Evolutionary conservation across 495 filamentous ascomycete species (phyloP).

Genomic region (Schizothecium vesticola): DNA sequence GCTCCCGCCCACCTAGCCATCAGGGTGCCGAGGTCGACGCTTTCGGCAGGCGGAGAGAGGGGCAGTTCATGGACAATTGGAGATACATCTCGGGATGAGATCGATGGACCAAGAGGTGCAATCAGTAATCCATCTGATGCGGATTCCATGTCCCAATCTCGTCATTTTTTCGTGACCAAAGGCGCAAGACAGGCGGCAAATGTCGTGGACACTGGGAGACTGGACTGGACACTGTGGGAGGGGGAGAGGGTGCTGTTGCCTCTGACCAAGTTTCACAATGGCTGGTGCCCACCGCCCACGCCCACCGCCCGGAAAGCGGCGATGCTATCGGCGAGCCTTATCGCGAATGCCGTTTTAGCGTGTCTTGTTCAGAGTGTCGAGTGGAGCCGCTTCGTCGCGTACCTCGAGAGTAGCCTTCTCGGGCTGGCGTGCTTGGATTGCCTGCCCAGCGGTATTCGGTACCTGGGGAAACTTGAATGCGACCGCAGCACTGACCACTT

Average conservation of each 20-base stretch:
- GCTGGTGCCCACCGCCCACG: background rate
- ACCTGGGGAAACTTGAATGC: slow-evolving; percentile 13
- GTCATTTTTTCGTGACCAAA: slow-evolving; percentile 5
- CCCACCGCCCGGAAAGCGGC: slow-evolving; percentile 7
- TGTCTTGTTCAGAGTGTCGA: slow-evolving; percentile 3
- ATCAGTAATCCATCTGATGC: background rate
- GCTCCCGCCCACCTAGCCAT: background rate
- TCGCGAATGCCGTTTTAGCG: slow-evolving; percentile 27
- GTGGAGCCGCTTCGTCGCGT: slow-evolving; percentile 4
- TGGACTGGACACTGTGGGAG: too few species aligned
- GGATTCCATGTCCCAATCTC: background rate
- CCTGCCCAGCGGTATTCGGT: slow-evolving; percentile 1
- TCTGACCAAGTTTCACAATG: slow-evolving; percentile 5
- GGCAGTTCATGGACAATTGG: background rate
- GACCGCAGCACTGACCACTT: slow-evolving; percentile 7
- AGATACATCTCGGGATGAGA: too few species aligned
- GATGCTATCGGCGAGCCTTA: slow-evolving; percentile 29
- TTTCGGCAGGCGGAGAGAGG: background rate
- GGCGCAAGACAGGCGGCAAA: slow-evolving; percentile 16
- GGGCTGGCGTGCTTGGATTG: slow-evolving; percentile 5
- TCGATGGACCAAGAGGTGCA: background rate
- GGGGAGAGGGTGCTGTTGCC: background rate
- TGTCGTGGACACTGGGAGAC: background rate
- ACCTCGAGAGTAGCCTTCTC: slow-evolving; percentile 8
- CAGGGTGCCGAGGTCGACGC: background rate